Percentiles rank a stretch among this genome's conserved stretches.
These are phyloP conservation scores for Avicennia marina DNA, from an alignment of 257 asterid genomes.

Conservation along the genomic window DNA sequence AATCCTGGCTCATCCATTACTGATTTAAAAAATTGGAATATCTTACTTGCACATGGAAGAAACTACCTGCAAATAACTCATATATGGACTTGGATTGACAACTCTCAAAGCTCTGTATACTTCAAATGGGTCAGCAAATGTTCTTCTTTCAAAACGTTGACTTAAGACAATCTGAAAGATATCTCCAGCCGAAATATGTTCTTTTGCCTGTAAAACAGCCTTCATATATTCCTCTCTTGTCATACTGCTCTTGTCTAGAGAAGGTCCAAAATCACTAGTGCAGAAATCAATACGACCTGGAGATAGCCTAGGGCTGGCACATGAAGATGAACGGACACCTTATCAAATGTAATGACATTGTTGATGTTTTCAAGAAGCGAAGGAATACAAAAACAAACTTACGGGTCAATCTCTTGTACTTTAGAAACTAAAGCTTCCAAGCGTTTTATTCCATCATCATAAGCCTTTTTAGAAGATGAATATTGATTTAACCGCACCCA, in stretches of 20 bases:
- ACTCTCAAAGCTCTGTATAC: conserved; percentile 83
- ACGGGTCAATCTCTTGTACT: conserved; percentile 64
- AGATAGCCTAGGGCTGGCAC: conserved; percentile 61
- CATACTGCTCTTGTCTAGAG: conserved; percentile 55
- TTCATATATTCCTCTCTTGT: conserved; percentile 68
- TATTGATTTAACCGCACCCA: conserved; percentile 82
- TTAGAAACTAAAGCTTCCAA: conserved; percentile 53
- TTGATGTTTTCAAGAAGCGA: not conserved
- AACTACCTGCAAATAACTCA: conserved; percentile 75
- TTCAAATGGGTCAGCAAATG: conserved; percentile 92
- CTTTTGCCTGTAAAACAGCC: conserved; percentile 78
- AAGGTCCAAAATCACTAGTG: conserved; percentile 39
- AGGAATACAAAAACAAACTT: conserved; percentile 28
- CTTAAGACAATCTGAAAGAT: conserved; percentile 84
- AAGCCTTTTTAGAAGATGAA: conserved; percentile 62
- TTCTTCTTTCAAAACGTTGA: conserved; percentile 82
- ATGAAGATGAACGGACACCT: not conserved
- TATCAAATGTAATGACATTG: not conserved
- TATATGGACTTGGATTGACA: conserved; percentile 92
- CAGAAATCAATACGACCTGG: conserved; percentile 49
- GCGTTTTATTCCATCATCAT: conserved; percentile 56
- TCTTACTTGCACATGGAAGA: not conserved
- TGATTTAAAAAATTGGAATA: not conserved
- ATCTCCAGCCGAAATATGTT: conserved; percentile 81
- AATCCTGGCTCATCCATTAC: not conserved